A percentile compares a stretch with the other conserved stretches of the same genome.
Conservation (phyloP, 306 rosid genomes). For the Trichosanthes cucumerina region DNA sequence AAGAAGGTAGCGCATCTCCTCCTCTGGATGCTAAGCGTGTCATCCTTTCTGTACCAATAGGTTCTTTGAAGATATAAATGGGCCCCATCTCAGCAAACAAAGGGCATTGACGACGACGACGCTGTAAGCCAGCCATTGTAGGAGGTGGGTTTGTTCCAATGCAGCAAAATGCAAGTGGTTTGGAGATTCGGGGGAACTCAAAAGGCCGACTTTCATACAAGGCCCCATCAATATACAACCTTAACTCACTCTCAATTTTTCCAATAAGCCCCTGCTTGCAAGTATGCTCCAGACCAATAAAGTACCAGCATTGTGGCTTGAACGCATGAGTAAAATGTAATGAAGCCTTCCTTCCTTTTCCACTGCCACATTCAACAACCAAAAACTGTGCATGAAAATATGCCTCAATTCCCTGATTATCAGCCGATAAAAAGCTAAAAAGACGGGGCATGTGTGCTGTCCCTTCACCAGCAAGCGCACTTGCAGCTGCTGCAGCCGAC, state of each 20-base stretch:
- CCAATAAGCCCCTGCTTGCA: conserved; percentile 77
- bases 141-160: conserved; percentile 99
- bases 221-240: conserved; percentile 78
- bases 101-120: conserved; percentile 98
- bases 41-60: conserved; percentile 88
- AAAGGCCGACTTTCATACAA: conserved; percentile 86
- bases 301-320: conserved; percentile 99
- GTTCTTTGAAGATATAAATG: conserved; percentile 86
- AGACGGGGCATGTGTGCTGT: conserved; percentile 95
- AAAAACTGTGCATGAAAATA: conserved; percentile 96
- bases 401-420: conserved; percentile 96
- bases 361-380: conserved; percentile 85
- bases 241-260: conserved; percentile 74
- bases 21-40: conserved; percentile 84
- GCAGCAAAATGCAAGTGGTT: conserved; percentile 96
- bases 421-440: conserved; percentile 90
- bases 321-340: conserved; percentile 93
- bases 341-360: conserved; percentile 90
- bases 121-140: conserved; percentile 98
- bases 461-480: conserved; percentile 99
- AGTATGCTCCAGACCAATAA: conserved; percentile 84
- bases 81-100: conserved; percentile 99
- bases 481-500: conserved; percentile 99
- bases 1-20: conserved; percentile 81
- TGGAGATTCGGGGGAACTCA: conserved; percentile 87